Conservation (phyloP, 306 rosid genomes). For the Pueraria montana region DNA sequence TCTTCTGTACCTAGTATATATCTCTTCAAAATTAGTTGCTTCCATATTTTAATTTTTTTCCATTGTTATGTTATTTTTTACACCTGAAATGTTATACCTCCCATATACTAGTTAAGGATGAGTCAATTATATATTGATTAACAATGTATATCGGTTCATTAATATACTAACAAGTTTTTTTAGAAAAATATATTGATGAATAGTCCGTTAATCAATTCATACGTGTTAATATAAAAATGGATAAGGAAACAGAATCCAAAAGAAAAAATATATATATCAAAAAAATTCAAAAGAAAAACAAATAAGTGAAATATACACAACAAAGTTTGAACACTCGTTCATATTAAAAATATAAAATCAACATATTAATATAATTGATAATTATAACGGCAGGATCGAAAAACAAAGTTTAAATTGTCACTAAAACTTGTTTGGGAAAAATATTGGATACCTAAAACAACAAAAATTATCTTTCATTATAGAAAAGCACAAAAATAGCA, state of each 20-base stretch:
- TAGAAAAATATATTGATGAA: neutral
- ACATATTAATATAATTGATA: too few species aligned
- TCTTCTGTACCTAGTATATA: neutral
- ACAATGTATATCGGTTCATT: neutral
- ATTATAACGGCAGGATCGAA: too few species aligned
- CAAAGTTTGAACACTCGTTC: too few species aligned
- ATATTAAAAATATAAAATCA: too few species aligned
- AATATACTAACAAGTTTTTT: neutral
- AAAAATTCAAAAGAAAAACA: neutral
- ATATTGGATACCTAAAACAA: too few species aligned
- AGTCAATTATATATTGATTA: neutral
- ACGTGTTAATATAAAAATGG: neutral
- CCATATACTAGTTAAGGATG: neutral
- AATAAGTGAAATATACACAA: neutral
- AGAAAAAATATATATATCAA: neutral
- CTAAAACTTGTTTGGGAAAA: too few species aligned
- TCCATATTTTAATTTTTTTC: neutral
- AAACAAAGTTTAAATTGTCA: too few species aligned
- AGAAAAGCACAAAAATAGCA: too few species aligned
- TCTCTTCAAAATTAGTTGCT: slow-evolving; percentile 15
- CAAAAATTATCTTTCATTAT: too few species aligned
- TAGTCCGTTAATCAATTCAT: neutral
- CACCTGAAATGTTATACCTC: neutral
- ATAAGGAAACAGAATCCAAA: neutral
- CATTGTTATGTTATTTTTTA: neutral